These are phyloP conservation scores for Colletotrichum sp. DNA, from an alignment of 2,329 filamentous ascomycete genomes.

Conservation along the genomic window DNA sequence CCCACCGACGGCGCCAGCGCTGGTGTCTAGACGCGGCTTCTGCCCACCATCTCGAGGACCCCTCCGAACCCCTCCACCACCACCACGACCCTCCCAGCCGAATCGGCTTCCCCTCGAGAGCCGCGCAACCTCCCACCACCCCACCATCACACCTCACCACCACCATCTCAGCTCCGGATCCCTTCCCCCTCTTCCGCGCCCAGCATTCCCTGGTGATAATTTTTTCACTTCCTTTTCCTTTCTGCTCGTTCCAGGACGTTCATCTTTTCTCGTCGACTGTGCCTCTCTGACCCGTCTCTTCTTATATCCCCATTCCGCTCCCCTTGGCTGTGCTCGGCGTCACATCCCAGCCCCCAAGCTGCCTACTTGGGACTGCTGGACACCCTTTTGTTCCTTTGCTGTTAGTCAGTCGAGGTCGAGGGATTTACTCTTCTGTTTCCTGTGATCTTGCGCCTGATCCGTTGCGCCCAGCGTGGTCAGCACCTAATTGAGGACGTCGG, in stretches of 20 bases:
- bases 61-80: conserved; percentile 19
- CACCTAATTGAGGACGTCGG: conserved; percentile 23
- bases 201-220: neutral
- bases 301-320: neutral
- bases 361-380: neutral
- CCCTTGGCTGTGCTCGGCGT: neutral
- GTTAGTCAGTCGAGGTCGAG: conserved; percentile 1
- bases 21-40: conserved; percentile 8
- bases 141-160: conserved; percentile 11
- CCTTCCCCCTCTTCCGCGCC: conserved; percentile 13
- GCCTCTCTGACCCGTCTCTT: neutral
- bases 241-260: neutral
- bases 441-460: neutral
- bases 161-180: conserved; percentile 10
- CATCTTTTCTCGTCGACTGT: neutral
- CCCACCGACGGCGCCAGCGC: neutral
- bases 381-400: neutral
- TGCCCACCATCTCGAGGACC: conserved; percentile 15
- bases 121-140: conserved; percentile 23
- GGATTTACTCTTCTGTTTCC: neutral
- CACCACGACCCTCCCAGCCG: conserved; percentile 9
- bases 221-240: neutral
- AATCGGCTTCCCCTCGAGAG: conserved; percentile 24
- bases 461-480: conserved; percentile 18
- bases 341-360: neutral